phyloP scores from a whole-genome alignment of 2,329 filamentous ascomycete species.

The Microdochium nivale region DNA sequence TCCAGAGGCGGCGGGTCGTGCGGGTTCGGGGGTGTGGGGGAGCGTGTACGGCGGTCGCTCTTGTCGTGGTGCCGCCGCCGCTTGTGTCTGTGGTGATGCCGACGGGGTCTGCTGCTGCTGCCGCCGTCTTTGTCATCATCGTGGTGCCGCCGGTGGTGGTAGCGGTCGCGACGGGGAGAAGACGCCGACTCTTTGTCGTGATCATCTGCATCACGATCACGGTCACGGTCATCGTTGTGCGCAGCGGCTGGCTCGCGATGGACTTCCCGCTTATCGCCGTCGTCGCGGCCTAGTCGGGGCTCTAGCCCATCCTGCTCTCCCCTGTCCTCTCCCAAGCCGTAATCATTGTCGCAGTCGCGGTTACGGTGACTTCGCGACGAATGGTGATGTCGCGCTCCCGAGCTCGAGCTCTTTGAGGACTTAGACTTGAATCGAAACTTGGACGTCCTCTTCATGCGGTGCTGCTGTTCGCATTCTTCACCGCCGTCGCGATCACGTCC shows the following conservation, averaged over 20 bases:
- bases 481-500: too few species aligned
- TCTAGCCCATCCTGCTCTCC: not conserved
- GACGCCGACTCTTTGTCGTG: constrained; percentile 15
- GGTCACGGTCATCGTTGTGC: constrained; percentile 3
- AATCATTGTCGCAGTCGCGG: constrained; percentile 3
- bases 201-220: constrained; percentile 6
- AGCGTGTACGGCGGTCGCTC: constrained; percentile 24
- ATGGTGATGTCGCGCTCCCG: constrained; percentile 9
- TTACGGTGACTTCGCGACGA: constrained; percentile 13
- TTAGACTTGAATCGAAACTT: constrained; percentile 35
- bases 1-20: constrained; percentile 42
- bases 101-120: constrained; percentile 9
- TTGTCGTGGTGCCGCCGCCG: constrained; percentile 9
- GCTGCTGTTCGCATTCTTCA: not conserved
- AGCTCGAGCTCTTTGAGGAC: not conserved
- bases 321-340: not conserved
- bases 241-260: not conserved
- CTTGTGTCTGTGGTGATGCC: constrained; percentile 19
- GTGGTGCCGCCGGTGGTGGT: constrained; percentile 14
- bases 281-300: not conserved
- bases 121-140: constrained; percentile 14
- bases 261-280: not conserved
- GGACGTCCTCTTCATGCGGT: constrained; percentile 13
- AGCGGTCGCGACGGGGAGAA: constrained; percentile 3
- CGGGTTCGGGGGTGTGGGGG: constrained; percentile 38